Conservation (phyloP, 768 basidiomycete species). For the Leccinellum rugosiceps region DNA sequence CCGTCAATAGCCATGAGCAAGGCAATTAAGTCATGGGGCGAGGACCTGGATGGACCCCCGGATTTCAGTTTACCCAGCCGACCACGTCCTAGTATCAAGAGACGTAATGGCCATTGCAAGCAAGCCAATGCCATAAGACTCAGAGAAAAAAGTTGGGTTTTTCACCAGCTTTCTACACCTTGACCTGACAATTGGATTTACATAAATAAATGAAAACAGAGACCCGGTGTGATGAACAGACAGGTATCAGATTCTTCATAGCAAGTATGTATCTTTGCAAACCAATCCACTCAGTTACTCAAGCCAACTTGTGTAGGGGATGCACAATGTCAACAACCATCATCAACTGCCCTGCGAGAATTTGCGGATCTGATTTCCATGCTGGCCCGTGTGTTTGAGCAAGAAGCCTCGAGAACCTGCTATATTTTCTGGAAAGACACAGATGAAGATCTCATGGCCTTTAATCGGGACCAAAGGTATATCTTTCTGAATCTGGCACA, state of each 20-base stretch:
- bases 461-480: constrained; percentile 12
- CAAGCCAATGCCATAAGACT: constrained; percentile 3
- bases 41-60: no score
- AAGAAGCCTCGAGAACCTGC: neutral
- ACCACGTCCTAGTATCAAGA: neutral
- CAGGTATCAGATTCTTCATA: constrained; percentile 9
- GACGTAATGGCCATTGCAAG: constrained; percentile 3
- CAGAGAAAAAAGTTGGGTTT: constrained; percentile 1
- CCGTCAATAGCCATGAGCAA: neutral
- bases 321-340: neutral
- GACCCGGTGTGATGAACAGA: neutral
- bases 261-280: constrained; percentile 6
- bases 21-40: neutral
- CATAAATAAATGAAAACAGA: neutral
- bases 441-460: constrained; percentile 16
- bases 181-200: neutral
- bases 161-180: no score
- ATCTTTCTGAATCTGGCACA: constrained; percentile 16
- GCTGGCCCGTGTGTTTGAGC: constrained; percentile 2
- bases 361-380: constrained; percentile 4
- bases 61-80: neutral
- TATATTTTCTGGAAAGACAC: constrained; percentile 19
- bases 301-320: neutral
- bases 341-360: neutral
- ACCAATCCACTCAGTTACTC: neutral